Base-by-base conservation (phyloP, 2,329 filamentous ascomycete species). In the Sphaerulina vaccinii region DNA sequence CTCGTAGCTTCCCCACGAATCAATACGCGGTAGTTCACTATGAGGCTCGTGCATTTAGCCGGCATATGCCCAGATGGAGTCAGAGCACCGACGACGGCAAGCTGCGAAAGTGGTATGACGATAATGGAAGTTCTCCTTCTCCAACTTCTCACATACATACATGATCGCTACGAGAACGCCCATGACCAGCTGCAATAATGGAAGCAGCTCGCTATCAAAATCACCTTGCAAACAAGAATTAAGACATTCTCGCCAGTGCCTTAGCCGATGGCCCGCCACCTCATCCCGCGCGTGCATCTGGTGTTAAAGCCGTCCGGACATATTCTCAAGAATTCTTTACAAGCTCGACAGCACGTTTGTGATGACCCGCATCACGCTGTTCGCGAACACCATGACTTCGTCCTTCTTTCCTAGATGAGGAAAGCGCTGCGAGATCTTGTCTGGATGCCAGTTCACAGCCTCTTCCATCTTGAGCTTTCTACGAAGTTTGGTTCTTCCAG, bases 361-460 rank as follows among this genome's bases (percentile, higher is more conserved):
- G 32, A 47, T 16, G 3, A 47, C 43, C 21, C 16, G 27, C 32
- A 35, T 47, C 10, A 47, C 43, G 9, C 35, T 38, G 43, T 23
- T 37, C 1, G 21, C 43, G n/a, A 47, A 24, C 33, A 15, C 2
- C 2, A 47, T n/a, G n/a, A 22, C 32, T 13, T 37, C 32, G 24
- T 47, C 35, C 9, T 24, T 13, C 10, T 19, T 24, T 4, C 10
- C n/a, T 15, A 47, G 24, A 21, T 47, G 43, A 16, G 43, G 43
- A 22, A 47, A 47, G 13, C 21, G 43, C 33, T 47, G 43, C 19
- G 38, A 19, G 24, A 47, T 36, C 33, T 47, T 47, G 33, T 47
- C 43, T 16, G 43, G 19, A 24, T 47, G 43, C 43, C 43, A 47
- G n/a, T 19, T 11, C 13, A 27, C 18, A 23, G 29, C 5, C 16